A percentile compares a stretch with the other conserved stretches of the same genome.
Conservation (phyloP, 78 protist genomes). For the slime mould (Dictyostelium discoideum) region DNA sequence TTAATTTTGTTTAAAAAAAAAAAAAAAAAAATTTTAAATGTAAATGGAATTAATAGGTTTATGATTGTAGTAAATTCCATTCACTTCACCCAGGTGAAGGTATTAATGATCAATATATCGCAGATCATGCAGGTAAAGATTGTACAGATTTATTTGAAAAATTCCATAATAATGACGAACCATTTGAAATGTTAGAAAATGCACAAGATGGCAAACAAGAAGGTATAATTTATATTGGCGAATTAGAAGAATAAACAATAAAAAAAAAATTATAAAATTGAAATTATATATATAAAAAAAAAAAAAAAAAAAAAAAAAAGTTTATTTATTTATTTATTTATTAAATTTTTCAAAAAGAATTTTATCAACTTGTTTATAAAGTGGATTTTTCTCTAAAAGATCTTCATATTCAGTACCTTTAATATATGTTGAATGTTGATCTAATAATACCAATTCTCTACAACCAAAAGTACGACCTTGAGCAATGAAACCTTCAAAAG, state of each 20-base stretch:
- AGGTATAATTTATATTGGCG: conserved; percentile 60
- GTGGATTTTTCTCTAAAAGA: background rate
- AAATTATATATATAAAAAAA: background rate
- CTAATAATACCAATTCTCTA: conserved; percentile 19
- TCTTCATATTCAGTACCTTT: conserved; percentile 27
- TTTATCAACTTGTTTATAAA: background rate
- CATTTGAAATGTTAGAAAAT: conserved; percentile 65
- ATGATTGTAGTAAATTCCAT: conserved; percentile 57
- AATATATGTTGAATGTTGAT: conserved; percentile 11
- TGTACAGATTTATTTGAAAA: conserved; percentile 69
- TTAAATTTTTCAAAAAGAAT: background rate
- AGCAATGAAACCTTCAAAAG: background rate
- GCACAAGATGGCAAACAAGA: conserved; percentile 36
- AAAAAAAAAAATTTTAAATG: background rate
- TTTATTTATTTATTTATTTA: background rate
- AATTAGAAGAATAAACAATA: conserved; percentile 32
- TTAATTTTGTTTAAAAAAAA: background rate
- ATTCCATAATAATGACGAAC: conserved; percentile 49
- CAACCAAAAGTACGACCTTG: conserved; percentile 36
- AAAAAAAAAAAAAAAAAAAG: background rate
- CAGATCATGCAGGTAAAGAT: conserved; percentile 74
- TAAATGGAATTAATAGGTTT: conserved; percentile 9
- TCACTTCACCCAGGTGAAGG: conserved; percentile 69
- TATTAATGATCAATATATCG: conserved; percentile 73
- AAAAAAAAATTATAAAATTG: background rate